Conservation (phyloP, 805 yeast genomes). For the Yarrowia osloensis region DNA sequence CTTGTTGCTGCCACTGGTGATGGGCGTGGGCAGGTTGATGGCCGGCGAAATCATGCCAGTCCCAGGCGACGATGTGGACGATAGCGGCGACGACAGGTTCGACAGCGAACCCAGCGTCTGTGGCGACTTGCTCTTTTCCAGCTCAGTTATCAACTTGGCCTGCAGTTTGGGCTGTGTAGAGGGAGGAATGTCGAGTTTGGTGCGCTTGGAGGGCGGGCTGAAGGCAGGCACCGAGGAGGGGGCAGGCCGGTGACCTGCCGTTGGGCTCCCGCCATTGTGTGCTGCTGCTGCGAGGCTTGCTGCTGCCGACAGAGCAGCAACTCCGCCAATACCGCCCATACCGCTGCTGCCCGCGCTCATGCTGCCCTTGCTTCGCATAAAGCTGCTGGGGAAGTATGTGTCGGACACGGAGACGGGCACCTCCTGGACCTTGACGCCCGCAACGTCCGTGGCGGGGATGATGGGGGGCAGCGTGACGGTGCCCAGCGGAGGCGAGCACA, state of each 20-base stretch:
- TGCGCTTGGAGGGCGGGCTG: conserved; percentile 6
- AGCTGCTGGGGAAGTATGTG: conserved; percentile 25
- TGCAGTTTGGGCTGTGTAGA: conserved; percentile 27
- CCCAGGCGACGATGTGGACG: conserved; percentile 25
- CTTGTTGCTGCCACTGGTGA: conserved; percentile 27
- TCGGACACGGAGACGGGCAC: conserved; percentile 25
- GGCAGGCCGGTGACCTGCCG: background rate
- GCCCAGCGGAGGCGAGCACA: conserved; percentile 20
- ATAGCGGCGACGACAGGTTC: conserved; percentile 17
- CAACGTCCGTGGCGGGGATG: conserved; percentile 20
- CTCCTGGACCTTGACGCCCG: conserved; percentile 25
- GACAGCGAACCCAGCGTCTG: conserved; percentile 22
- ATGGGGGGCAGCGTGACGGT: conserved; percentile 11
- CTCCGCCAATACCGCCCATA: background rate
- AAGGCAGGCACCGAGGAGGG: background rate
- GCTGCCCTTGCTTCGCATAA: background rate
- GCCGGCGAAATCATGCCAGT: conserved; percentile 25
- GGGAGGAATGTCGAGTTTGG: conserved; percentile 27
- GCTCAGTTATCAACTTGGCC: conserved; percentile 26
- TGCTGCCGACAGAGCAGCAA: background rate
- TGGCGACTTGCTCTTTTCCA: conserved; percentile 26
- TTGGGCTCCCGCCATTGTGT: background rate
- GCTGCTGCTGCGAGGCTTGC: background rate
- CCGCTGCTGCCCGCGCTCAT: background rate
- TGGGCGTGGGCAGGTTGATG: conserved; percentile 22